Evolutionary conservation across 83 land plant genomes (phyloP), one percentile per base, ranked within the genome.

Genomic region (Isoetes engelmannii): DNA sequence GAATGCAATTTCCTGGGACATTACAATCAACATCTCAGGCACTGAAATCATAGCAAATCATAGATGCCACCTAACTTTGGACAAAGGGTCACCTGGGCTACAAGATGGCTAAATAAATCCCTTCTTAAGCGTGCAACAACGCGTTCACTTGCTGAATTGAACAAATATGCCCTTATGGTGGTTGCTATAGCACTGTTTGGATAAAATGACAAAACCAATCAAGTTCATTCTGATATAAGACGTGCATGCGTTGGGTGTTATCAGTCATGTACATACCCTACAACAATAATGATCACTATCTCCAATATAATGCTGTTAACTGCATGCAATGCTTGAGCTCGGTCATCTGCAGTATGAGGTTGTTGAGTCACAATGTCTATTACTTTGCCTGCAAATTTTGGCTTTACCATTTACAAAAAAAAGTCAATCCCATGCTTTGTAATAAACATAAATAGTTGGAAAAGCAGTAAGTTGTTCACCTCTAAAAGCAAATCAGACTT

Each of bases 71-170:
- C 7, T 49, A 49, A 49, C 53, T 49, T n/a, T n/a, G 53, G 12
- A 49, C 7, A 49, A 58, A 53, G 63, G 17, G 46, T 77, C 47
- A 87, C 99, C 75, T 95, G 99, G 45, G 74, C 67, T 28, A 91
- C 67, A 61, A 95, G 97, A 74, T 92, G 97, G 50, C 69, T 66
- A 62, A 88, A 89, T 47, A 95, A 73, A 54, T 76, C 71, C 79
- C 79, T 89, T 57, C 97, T 85, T 61, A 95, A 48, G n/a, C 87
- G 72, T 68, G 99, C 99, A 67, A 92, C 97, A 67, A 92, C 99
- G 45, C 92, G 91, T 60, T 95, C 97, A 79, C 97, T 91, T 7
- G 99, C 90, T 56, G 97, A 80, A 51, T 84, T 77, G 71, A 91
- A 95, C 74, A 88, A 63, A 86, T 96, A 95, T 66, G 95, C 86